These are phyloP conservation scores for Nakataea oryzae DNA, from an alignment of 2,329 filamentous ascomycete species.

Conservation along the genomic window DNA sequence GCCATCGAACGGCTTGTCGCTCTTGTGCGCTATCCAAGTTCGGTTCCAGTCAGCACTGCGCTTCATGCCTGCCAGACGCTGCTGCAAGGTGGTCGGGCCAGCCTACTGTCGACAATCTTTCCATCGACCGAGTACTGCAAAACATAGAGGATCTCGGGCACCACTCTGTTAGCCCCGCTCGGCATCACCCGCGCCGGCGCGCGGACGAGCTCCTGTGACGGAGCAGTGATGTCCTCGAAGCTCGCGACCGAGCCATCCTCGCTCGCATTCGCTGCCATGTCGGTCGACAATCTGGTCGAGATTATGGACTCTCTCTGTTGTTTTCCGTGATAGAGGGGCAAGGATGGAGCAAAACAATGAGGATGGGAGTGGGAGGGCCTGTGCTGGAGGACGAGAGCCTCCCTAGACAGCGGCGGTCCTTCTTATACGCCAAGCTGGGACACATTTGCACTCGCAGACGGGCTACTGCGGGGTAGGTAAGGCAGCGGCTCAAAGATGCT, in stretches of 20 bases:
- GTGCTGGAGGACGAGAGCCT: too few species aligned
- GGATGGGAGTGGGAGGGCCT: too few species aligned
- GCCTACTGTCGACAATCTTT: conserved; percentile 24
- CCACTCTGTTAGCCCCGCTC: conserved; percentile 10
- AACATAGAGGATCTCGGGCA: conserved; percentile 29
- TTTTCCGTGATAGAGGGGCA: too few species aligned
- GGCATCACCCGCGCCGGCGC: conserved; percentile 9
- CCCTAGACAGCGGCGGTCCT: neutral
- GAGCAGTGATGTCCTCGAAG: conserved; percentile 19
- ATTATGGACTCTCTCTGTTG: neutral
- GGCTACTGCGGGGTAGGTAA: too few species aligned
- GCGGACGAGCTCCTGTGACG: conserved; percentile 2
- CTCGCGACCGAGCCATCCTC: conserved; percentile 19
- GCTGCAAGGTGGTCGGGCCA: neutral
- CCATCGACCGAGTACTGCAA: conserved; percentile 26
- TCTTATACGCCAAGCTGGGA: neutral
- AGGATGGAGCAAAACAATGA: neutral
- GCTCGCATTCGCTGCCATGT: conserved; percentile 3
- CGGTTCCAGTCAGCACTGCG: neutral
- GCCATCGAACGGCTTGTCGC: conserved; percentile 24
- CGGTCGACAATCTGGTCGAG: neutral
- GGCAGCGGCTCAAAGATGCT: too few species aligned
- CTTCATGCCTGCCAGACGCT: neutral
- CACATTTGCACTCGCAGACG: neutral
- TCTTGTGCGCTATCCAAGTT: conserved; percentile 22